These are phyloP conservation scores for rapeseed (Brassica napus) DNA, from an alignment of 345 rosid species.

Conservation along the genomic window DNA sequence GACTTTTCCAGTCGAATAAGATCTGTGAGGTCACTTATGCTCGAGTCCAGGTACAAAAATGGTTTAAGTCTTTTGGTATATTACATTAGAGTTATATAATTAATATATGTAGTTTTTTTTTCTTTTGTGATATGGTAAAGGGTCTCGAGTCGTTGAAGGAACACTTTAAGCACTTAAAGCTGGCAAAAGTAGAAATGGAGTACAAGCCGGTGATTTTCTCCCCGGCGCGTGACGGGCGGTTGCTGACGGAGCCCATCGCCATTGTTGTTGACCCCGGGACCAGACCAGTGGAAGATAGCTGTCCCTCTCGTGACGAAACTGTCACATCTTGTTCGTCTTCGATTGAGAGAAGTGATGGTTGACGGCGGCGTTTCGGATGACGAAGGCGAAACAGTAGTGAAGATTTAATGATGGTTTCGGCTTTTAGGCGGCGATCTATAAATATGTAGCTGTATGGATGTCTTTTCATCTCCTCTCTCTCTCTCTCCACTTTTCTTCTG, in stretches of 20 bases:
- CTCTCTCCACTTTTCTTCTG: neutral
- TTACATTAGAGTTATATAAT: neutral
- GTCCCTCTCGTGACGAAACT: neutral
- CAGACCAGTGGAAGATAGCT: neutral
- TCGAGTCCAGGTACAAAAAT: constrained; percentile 64
- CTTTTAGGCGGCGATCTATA: constrained; percentile 34
- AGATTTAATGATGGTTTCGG: constrained; percentile 27
- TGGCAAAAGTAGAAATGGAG: constrained; percentile 61
- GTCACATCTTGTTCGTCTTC: constrained; percentile 9
- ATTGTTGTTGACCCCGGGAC: constrained; percentile 41
- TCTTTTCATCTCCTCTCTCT: constrained; percentile 13
- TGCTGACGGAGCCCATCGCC: constrained; percentile 53
- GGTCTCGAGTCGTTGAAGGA: constrained; percentile 61
- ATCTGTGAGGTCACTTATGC: constrained; percentile 93
- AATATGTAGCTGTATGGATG: constrained; percentile 24
- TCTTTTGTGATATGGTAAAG: neutral
- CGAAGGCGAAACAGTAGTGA: constrained; percentile 23
- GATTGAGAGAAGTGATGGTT: constrained; percentile 31
- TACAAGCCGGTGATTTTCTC: constrained; percentile 79
- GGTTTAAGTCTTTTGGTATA: neutral
- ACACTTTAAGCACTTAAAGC: constrained; percentile 81
- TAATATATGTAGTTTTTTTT: neutral
- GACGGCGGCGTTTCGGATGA: constrained; percentile 37
- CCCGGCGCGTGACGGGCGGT: constrained; percentile 81
- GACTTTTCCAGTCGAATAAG: constrained; percentile 70